Conservation (phyloP, 345 rosid genomes). For the Aegle marmelos region DNA sequence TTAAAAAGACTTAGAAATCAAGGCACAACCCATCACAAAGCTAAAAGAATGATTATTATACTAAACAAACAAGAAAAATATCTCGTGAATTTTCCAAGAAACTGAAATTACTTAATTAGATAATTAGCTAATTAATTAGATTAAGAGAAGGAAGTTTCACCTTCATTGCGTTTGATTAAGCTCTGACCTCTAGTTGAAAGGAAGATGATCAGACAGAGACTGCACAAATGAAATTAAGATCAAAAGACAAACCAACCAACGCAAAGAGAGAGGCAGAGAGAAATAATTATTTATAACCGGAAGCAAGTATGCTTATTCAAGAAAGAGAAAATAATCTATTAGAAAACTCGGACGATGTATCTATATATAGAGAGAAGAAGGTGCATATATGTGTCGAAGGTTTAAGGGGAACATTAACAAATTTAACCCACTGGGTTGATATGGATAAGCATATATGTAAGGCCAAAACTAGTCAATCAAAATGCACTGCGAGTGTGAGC, state of each 20-base stretch:
- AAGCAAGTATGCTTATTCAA: not conserved
- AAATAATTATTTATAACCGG: not conserved
- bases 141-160: slow-evolving; percentile 23
- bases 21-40: no score
- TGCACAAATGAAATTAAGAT: not conserved
- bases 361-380: no score
- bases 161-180: slow-evolving; percentile 25
- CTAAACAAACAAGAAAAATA: not conserved
- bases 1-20: no score
- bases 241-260: not conserved
- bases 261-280: not conserved
- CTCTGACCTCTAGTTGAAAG: slow-evolving; percentile 8
- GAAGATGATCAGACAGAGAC: not conserved
- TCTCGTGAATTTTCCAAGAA: not conserved
- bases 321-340: not conserved
- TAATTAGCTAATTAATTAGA: not conserved
- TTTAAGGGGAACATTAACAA: not conserved
- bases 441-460: no score
- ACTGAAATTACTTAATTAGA: not conserved
- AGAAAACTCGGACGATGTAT: not conserved
- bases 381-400: no score
- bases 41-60: no score
- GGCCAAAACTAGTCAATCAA: not conserved
- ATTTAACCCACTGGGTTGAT: not conserved
- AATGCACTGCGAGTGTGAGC: no score